Base-by-base conservation (phyloP, 331 rosid species). In the Telfairia occidentalis region DNA sequence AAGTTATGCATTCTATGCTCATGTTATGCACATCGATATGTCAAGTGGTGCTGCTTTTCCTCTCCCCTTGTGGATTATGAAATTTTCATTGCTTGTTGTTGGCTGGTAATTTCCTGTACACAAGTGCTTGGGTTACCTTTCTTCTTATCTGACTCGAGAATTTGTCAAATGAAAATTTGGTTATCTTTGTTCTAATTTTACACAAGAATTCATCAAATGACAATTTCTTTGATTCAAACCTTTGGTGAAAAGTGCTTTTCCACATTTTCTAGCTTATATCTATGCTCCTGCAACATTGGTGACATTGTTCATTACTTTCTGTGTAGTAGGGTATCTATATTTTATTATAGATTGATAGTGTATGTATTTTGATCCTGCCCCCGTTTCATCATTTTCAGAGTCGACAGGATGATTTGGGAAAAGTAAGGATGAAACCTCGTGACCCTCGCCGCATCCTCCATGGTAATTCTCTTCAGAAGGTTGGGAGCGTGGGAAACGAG, bases 381-480 rank as follows among this genome's bases (percentile, higher is more conserved):
- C 5, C 30, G 76, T 50, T 57, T 70, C 69, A 61, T 23, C 35
- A 8, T 10, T 37, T 46, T 74, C 92, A 84, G 82, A 71, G 64
- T 79, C 65, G 72, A 37, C 93, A 82, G 67, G 97, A 84, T 37
- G 92, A 89, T 49, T 45, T 82, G 10, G 90, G 89, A 45, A 95
- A 87, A 83, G 79, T 92, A 79, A 93, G 96, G 74, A 95, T 95
- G 99, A 95, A 95, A 85, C 99, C 90, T 11, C 92, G 99, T 15
- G 99, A 95, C 75, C 99, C 99, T 59, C 93, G 99, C 21, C 96
- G 97, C 34, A 58, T 87, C 77, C 96, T 95, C 73, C 99, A 87
- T 58, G 84, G 82, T 58, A 83, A 65, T 74, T 46, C 86, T 64
- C 82, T 85, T 59, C 96, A 84, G 45, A 91, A 85, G 81, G 77